Base-by-base conservation (phyloP, 208 protist species). In the Trypanosoma avium region DNA sequence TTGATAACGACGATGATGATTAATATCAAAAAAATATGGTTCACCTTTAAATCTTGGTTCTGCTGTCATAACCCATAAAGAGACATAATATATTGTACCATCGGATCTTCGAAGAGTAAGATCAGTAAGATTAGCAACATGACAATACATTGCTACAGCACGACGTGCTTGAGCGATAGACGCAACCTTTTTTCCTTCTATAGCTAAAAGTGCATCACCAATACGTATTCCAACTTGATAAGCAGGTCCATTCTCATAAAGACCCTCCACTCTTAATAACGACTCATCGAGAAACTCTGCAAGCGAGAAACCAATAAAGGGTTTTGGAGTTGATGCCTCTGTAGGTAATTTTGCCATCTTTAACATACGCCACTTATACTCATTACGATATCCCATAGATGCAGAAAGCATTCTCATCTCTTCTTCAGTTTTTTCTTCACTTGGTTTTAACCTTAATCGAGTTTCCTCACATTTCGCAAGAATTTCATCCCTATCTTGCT, bases 51-150 rank as follows among this genome's bases (percentile, higher is more conserved):
- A 86, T 27, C 32, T 27, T 15, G 64, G 60, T 30, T 86, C 80
- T 21, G 68, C 62, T 33, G 80, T 86, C 80, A 86, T 86, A 24
- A 82, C 61, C 75, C 75, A 86, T 55, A 86, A 47, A 55, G 67
- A 26, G 10, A 66, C 70, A 27, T 61, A 48, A 67, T 85, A 85
- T 19, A 46, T 21, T 5, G 35, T 21, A 27, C 70, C 70, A 17
- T 47, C 10, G 40, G 47, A 19, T 19, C 61, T 6, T 12, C 17
- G 32, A 3, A 86, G 73, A 17, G 77, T 83, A 15, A 83, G 32
- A 24, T 74, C 67, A 3, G 76, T 61, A 3, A 86, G 54, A 21
- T 64, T 38, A 49, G 57, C 81, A 55, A 65, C 69, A 45, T 63
- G 53, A 48, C 73, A 81, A 36, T 67, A 54, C 40, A 49, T 61